Evolutionary conservation across 78 protist species (phyloP).

Genomic region (Fonticula alba): DNA sequence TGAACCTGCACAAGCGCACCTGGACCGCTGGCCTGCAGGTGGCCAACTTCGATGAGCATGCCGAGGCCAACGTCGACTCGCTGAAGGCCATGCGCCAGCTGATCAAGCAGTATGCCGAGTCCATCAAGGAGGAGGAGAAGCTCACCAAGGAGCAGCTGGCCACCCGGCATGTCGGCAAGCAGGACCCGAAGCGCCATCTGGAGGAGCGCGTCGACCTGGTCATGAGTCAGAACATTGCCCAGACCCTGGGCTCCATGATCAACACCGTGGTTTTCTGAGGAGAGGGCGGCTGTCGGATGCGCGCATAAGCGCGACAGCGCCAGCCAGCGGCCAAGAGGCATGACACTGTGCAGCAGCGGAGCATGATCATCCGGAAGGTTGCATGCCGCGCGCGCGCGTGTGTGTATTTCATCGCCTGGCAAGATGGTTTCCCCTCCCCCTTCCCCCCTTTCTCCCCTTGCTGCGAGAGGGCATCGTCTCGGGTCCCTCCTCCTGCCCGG

Average conservation of each 20-base stretch:
- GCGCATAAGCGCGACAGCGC: no score
- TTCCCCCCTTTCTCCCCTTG: no score
- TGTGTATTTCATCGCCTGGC: no score
- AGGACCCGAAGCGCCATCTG: conserved; percentile 77
- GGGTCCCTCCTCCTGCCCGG: no score
- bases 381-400: no score
- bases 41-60: conserved; percentile 44
- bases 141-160: conserved; percentile 53
- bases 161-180: conserved; percentile 40
- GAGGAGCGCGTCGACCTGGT: conserved; percentile 47
- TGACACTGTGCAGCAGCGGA: no score
- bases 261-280: conserved; percentile 72
- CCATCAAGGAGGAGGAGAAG: conserved; percentile 66
- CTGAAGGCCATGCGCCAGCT: conserved; percentile 2
- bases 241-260: conserved; percentile 84
- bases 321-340: no score
- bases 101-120: conserved; percentile 8
- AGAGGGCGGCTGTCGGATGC: no score
- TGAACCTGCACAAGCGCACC: conserved; percentile 62
- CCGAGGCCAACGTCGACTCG: conserved; percentile 42
- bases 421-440: no score
- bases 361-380: no score
- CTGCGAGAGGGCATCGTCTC: no score
- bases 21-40: conserved; percentile 83
- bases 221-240: conserved; percentile 80